These are phyloP conservation scores for Melanogaster broomeanus DNA, from an alignment of 768 basidiomycete species.

Conservation along the genomic window DNA sequence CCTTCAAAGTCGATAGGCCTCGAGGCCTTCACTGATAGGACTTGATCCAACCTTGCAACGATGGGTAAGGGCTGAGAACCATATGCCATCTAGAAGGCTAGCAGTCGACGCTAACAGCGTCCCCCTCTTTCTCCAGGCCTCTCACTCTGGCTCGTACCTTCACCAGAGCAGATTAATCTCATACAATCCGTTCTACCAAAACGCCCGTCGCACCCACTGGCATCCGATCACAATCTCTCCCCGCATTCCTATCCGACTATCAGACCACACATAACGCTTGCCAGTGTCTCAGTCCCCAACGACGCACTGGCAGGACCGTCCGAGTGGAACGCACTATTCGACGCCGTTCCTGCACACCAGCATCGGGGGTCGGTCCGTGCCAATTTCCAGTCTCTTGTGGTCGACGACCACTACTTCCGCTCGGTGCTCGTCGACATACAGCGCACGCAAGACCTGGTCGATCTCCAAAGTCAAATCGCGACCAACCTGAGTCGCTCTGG, in stretches of 20 bases:
- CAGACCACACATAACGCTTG: constrained; percentile 72
- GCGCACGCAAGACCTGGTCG: constrained; percentile 44
- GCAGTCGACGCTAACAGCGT: background rate
- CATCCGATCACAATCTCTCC: constrained; percentile 16
- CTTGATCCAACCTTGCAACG: background rate
- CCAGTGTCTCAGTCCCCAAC: constrained; percentile 43
- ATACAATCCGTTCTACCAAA: constrained; percentile 51
- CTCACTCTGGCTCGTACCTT: constrained; percentile 73
- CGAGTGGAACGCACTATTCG: constrained; percentile 32
- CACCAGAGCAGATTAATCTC: constrained; percentile 39
- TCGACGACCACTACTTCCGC: constrained; percentile 67
- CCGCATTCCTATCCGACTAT: constrained; percentile 59
- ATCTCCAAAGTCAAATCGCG: constrained; percentile 52
- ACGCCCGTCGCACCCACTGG: constrained; percentile 23
- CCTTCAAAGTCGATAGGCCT: no score
- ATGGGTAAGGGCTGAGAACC: constrained; percentile 24
- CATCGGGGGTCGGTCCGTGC: constrained; percentile 39
- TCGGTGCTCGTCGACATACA: constrained; percentile 63
- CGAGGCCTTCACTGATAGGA: no score
- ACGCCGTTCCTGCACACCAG: constrained; percentile 41
- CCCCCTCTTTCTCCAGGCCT: constrained; percentile 41
- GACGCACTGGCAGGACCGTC: constrained; percentile 15
- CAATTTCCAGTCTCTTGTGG: constrained; percentile 53
- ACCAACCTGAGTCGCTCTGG: constrained; percentile 31
- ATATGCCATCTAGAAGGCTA: background rate